A percentile compares a stretch with the other conserved stretches of the same genome.
Conservation (phyloP, 495 filamentous ascomycete species). For the Amphirosellinia nigrospora region DNA sequence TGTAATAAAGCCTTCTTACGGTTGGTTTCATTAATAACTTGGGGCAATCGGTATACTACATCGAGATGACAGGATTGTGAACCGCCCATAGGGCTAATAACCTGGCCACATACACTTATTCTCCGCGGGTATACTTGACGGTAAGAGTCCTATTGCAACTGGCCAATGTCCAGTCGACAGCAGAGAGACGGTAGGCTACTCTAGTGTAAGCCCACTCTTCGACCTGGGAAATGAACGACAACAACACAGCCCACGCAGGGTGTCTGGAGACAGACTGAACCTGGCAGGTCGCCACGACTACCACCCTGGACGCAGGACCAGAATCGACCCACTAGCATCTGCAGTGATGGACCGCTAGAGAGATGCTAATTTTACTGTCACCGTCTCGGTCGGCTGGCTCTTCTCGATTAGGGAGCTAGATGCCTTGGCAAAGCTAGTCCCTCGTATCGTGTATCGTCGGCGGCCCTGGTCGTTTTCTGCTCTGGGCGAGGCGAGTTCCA, state of each 20-base stretch:
- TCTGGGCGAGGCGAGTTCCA: conserved; percentile 21
- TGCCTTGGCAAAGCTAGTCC: conserved; percentile 15
- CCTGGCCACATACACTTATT: background rate
- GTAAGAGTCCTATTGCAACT: conserved; percentile 9
- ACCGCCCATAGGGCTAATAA: background rate
- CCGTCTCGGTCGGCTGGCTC: background rate
- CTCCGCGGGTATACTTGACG: conserved; percentile 1
- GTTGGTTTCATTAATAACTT: background rate
- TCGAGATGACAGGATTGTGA: conserved; percentile 9
- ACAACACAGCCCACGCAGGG: conserved; percentile 24
- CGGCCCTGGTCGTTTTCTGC: conserved; percentile 11
- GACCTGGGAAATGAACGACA: conserved; percentile 18
- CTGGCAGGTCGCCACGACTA: conserved; percentile 8
- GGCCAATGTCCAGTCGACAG: conserved; percentile 9
- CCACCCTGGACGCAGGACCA: conserved; percentile 12
- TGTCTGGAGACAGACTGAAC: conserved; percentile 13
- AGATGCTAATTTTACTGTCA: conserved; percentile 21
- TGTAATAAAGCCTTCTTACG: background rate
- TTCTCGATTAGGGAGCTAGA: conserved; percentile 21
- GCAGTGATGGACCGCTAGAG: conserved; percentile 5
- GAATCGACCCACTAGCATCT: conserved; percentile 16
- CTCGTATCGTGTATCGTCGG: conserved; percentile 18
- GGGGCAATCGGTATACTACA: background rate
- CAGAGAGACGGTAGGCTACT: conserved; percentile 9
- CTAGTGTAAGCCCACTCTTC: background rate